A percentile compares a stretch with the other conserved stretches of the same genome.
phyloP scores from a whole-genome alignment of 2,329 filamentous ascomycete genomes.

The Pestalotiopsis sp. region DNA sequence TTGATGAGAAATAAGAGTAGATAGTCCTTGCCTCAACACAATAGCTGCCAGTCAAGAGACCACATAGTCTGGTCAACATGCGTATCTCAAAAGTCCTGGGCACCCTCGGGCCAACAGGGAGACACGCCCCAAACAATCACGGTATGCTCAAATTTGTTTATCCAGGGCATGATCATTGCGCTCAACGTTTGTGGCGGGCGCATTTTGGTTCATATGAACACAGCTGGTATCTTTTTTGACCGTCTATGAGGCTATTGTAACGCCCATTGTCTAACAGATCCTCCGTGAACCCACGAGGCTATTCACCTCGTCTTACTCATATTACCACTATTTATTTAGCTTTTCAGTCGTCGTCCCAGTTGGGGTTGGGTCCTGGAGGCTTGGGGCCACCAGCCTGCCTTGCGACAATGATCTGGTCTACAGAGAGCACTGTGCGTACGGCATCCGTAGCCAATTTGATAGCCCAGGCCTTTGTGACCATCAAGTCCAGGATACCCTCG shows the following conservation, averaged over 20 bases:
- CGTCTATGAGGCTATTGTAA: not conserved
- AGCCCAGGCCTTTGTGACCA: slow-evolving; percentile 93
- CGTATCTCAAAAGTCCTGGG: too few species aligned
- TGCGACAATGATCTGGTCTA: slow-evolving; percentile 98
- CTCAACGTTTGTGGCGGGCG: not conserved
- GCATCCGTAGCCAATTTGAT: slow-evolving; percentile 96
- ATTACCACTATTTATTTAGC: not conserved
- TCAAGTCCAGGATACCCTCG: slow-evolving; percentile 87
- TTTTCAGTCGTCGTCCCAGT: slow-evolving; percentile 65
- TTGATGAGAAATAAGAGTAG: too few species aligned
- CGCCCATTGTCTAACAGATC: not conserved
- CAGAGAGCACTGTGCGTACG: slow-evolving; percentile 88
- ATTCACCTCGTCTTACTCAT: not conserved
- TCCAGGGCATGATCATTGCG: not conserved
- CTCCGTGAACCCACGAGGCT: not conserved
- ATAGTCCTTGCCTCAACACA: too few species aligned
- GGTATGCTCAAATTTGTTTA: too few species aligned
- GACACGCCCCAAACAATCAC: too few species aligned
- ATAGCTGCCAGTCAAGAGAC: too few species aligned
- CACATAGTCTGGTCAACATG: too few species aligned
- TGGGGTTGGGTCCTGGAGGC: slow-evolving; percentile 89
- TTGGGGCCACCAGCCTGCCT: slow-evolving; percentile 97
- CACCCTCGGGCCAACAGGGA: too few species aligned
- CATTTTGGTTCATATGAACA: not conserved
- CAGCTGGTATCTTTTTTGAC: slow-evolving; percentile 7